phyloP scores from a whole-genome alignment of 768 basidiomycete genomes.

The Melanogaster broomeanus region DNA sequence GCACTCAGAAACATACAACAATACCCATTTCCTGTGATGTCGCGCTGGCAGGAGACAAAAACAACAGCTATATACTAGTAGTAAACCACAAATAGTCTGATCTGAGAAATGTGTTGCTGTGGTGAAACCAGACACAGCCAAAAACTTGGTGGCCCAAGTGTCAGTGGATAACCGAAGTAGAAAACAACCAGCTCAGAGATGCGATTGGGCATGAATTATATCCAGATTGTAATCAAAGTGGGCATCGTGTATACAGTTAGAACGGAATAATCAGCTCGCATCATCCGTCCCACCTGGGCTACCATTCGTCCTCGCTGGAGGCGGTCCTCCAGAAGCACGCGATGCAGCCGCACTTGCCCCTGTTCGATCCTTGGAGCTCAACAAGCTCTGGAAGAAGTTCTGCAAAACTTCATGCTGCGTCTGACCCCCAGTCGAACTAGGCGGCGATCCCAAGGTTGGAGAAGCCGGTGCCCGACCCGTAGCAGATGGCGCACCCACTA shows the following conservation, averaged over 20 bases:
- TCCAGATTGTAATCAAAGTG: not conserved
- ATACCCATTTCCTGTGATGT: not conserved
- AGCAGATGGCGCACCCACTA: slow-evolving; percentile 37
- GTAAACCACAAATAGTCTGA: too few relatives aligned
- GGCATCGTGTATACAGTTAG: slow-evolving; percentile 1
- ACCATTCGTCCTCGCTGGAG: slow-evolving; percentile 36
- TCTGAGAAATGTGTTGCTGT: too few relatives aligned
- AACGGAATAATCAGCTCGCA: slow-evolving; percentile 24
- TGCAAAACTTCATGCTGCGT: slow-evolving; percentile 83
- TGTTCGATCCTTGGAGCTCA: slow-evolving; percentile 67
- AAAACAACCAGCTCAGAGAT: not conserved
- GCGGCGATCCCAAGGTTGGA: slow-evolving; percentile 37
- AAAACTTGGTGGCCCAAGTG: too few relatives aligned
- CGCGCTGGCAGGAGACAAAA: not conserved
- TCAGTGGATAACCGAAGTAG: too few relatives aligned
- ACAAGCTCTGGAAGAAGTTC: slow-evolving; percentile 83
- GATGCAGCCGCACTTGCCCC: slow-evolving; percentile 35
- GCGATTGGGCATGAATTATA: not conserved
- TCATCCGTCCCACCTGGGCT: slow-evolving; percentile 40
- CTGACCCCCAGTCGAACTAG: slow-evolving; percentile 55
- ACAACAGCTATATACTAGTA: too few relatives aligned
- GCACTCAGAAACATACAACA: slow-evolving; percentile 6
- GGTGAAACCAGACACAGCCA: too few relatives aligned
- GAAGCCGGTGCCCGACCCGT: slow-evolving; percentile 40
- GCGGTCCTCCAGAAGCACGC: slow-evolving; percentile 8